A percentile compares a stretch with the other conserved stretches of the same genome.
Conservation (phyloP, 495 filamentous ascomycete genomes). For the Tuber aestivum region DNA sequence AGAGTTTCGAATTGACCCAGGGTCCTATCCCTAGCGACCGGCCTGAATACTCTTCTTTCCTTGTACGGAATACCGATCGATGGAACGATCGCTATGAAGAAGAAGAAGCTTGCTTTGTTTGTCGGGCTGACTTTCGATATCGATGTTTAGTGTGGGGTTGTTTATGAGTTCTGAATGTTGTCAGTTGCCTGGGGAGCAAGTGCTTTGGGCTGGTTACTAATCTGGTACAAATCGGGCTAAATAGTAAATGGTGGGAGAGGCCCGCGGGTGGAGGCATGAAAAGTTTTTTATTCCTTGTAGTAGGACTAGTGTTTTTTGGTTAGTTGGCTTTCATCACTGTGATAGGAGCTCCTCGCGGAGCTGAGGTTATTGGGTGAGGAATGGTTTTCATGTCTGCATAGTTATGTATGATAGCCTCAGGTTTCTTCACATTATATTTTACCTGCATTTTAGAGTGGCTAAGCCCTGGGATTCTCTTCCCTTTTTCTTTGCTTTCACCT, state of each 20-base stretch:
- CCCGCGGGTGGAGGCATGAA: background rate
- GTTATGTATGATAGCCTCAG: background rate
- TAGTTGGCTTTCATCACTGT: background rate
- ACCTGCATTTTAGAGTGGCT: background rate
- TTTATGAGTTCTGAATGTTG: background rate
- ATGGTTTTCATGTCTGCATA: background rate
- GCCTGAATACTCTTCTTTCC: background rate
- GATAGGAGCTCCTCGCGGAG: background rate
- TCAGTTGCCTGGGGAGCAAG: background rate
- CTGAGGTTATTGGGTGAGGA: background rate
- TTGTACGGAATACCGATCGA: background rate
- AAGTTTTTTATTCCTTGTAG: background rate
- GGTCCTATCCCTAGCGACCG: background rate
- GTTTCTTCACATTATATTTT: background rate
- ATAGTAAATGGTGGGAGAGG: background rate
- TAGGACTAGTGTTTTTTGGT: background rate
- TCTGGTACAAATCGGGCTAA: too few species aligned
- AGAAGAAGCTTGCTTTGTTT: background rate
- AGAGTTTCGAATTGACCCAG: background rate
- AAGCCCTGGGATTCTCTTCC: background rate
- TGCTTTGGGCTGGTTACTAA: background rate
- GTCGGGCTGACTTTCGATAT: background rate
- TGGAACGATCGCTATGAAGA: background rate
- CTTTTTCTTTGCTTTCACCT: background rate
- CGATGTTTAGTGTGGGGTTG: background rate